Evolutionary conservation across 805 yeast genomes (phyloP).

Genomic region (Blastobotrys muscicola): DNA sequence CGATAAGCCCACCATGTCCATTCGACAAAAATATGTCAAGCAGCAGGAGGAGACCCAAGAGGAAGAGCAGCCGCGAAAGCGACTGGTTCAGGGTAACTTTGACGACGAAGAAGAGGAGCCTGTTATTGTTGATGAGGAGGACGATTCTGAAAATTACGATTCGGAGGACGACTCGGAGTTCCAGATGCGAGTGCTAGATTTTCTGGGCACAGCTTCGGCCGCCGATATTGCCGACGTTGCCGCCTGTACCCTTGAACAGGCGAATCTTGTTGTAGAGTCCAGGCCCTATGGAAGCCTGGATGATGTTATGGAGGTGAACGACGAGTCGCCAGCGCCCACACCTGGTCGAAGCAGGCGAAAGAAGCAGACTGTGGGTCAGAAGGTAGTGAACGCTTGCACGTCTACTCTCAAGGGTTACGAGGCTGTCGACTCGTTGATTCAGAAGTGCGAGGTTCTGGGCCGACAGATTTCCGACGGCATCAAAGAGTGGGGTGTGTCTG

Average conservation of each 20-base stretch:
- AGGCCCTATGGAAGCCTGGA: constrained; percentile 63
- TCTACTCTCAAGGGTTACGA: constrained; percentile 75
- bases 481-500: constrained; percentile 78
- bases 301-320: constrained; percentile 46
- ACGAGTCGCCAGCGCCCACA: constrained; percentile 23
- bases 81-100: constrained; percentile 2
- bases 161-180: constrained; percentile 39
- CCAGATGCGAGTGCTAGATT: constrained; percentile 60
- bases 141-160: constrained; percentile 39
- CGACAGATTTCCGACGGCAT: constrained; percentile 60
- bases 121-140: constrained; percentile 21
- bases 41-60: no score
- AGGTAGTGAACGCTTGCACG: constrained; percentile 59
- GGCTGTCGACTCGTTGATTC: constrained; percentile 89
- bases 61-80: constrained; percentile 3
- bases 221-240: constrained; percentile 77
- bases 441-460: constrained; percentile 74
- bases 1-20: neutral
- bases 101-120: constrained; percentile 8
- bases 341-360: constrained; percentile 33
- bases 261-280: constrained; percentile 48
- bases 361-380: constrained; percentile 56
- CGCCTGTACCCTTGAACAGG: constrained; percentile 56
- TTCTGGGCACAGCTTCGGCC: constrained; percentile 66
- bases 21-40: constrained; percentile 2